Evolutionary conservation across 306 rosid species (phyloP).

Genomic region (Castanopsis chinensis): DNA sequence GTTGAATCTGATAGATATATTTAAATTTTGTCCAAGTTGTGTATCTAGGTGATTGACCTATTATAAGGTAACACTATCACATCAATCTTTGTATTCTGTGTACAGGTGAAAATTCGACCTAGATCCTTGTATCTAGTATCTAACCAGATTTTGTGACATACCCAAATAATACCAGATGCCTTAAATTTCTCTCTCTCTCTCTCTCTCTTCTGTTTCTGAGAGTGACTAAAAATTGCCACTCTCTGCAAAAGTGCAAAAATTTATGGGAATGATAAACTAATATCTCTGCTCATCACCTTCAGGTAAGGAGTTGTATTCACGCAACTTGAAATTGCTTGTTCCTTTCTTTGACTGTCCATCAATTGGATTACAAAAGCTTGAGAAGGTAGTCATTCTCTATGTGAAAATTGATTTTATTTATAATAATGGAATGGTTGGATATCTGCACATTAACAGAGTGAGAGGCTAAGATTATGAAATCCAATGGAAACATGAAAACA

Average conservation of each 20-base stretch:
- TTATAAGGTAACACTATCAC: no score
- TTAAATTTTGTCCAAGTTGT: no score
- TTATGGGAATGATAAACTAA: constrained; percentile 20
- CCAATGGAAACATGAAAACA: neutral
- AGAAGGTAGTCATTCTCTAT: constrained; percentile 51
- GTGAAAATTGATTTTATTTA: constrained; percentile 19
- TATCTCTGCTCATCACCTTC: constrained; percentile 30
- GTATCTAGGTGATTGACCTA: no score
- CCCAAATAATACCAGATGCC: neutral
- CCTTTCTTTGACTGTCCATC: constrained; percentile 84
- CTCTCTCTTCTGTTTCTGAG: neutral
- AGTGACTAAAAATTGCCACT: neutral
- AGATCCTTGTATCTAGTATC: neutral
- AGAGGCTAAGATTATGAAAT: neutral
- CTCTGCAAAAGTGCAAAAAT: neutral
- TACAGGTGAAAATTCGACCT: neutral
- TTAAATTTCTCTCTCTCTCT: neutral
- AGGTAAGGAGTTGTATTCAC: constrained; percentile 83
- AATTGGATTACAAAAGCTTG: constrained; percentile 57
- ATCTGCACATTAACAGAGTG: neutral
- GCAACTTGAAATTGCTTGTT: constrained; percentile 94
- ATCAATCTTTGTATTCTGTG: neutral
- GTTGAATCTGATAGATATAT: no score
- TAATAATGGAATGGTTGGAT: constrained; percentile 1
- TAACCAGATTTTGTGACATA: neutral